Conservation (phyloP, 768 basidiomycete species). For the Hydnomerulius pinastri region DNA sequence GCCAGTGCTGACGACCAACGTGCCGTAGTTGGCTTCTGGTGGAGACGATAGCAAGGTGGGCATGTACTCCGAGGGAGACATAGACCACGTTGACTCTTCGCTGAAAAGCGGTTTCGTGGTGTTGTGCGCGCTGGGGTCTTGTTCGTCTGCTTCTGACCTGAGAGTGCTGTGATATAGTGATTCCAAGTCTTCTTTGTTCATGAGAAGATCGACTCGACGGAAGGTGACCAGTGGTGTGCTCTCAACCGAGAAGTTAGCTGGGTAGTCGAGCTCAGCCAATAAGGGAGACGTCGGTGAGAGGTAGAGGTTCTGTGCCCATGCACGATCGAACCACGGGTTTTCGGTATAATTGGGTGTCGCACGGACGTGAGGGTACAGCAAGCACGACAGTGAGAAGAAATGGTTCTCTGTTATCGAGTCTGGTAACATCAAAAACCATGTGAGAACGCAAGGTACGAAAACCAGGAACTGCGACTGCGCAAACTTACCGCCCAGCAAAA, state of each 20-base stretch:
- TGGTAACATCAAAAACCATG: conserved; percentile 23
- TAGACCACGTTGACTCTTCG: conserved; percentile 54
- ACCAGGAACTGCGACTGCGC: background rate
- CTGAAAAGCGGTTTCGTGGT: conserved; percentile 50
- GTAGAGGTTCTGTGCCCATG: conserved; percentile 65
- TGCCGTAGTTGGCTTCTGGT: conserved; percentile 56
- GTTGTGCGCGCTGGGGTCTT: conserved; percentile 18
- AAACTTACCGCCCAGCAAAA: conserved; percentile 59
- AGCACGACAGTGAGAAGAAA: conserved; percentile 72
- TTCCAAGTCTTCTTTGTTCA: conserved; percentile 48
- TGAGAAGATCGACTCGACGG: conserved; percentile 62
- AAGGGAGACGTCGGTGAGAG: conserved; percentile 53
- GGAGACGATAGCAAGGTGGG: conserved; percentile 44
- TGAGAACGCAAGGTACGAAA: background rate
- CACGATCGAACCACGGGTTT: conserved; percentile 58
- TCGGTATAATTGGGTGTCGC: conserved; percentile 63
- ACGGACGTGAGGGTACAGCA: conserved; percentile 64
- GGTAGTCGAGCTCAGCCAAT: conserved; percentile 40
- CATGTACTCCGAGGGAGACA: conserved; percentile 55
- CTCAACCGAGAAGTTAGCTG: conserved; percentile 53
- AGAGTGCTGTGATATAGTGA: conserved; percentile 40
- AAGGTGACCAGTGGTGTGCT: conserved; percentile 65
- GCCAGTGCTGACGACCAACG: conserved; percentile 62
- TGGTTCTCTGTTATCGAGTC: conserved; percentile 74
- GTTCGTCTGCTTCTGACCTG: conserved; percentile 14